Base-by-base conservation (phyloP, 495 filamentous ascomycete species). In the Penicillium parvum region DNA sequence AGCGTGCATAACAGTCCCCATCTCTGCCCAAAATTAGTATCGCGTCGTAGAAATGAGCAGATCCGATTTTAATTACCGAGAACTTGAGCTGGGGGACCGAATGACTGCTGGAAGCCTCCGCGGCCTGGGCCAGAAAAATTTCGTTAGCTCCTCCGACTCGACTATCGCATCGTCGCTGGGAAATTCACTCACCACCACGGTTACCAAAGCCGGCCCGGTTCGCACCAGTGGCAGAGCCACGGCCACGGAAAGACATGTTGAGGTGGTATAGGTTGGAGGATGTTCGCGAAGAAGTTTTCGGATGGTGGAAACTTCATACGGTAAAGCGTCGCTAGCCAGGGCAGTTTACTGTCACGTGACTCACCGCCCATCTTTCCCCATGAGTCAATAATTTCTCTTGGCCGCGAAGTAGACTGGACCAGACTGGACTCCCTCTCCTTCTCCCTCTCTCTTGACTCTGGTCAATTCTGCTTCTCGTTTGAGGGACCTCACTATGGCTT, bases 1-100 rank as follows among this genome's bases (percentile, higher is more conserved):
- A 26, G 87, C 80, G 69, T 98, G 92, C 60, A 96, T 66, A 68
- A 97, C 91, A 52, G 78, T 75, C 59, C 92, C 92, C 84, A 98
- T 87, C 73, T 96, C 87, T 88, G 50, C 37, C 7, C 11, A 15
- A 34, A 37, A 61, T 65, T 49, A 62, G 64, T 44, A 50, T 45
- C 7, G 29, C 30, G 14, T 28, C 38, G 17, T 18, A 29, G 6
- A 16, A 30, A 40, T 21, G 25, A 45, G 11, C 25, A 21, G 7
- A 32, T 42, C 20, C n/a, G 32, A 23, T 38, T 7, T 38, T 37
- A 53, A 49, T 48, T 71, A 86, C 83, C 83, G 55, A 79, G 49
- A 25, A 87, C 82, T 41, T 77, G 66, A 40, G 75, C 79, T 25
- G 84, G 84, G 38, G 84, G 84, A 8, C 84, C 84, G 50, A 76